These are phyloP conservation scores for Zymoseptoria passerinii DNA, from an alignment of 2,329 filamentous ascomycete species.

Conservation along the genomic window DNA sequence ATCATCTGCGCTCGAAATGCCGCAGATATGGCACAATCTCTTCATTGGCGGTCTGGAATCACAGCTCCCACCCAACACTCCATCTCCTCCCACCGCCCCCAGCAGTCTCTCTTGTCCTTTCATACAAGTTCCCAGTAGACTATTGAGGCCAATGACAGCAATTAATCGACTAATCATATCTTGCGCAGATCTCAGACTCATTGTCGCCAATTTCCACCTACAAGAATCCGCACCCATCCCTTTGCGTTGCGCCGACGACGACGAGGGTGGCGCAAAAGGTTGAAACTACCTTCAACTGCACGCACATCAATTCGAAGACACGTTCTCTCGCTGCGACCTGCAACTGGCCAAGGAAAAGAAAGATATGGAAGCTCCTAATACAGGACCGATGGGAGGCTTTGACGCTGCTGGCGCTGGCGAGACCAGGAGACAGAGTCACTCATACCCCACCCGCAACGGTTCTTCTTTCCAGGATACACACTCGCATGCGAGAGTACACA, in stretches of 20 bases:
- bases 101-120: background rate
- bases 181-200: conserved; percentile 1
- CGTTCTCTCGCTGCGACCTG: conserved; percentile 2
- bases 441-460: conserved; percentile 29
- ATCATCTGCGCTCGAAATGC: conserved; percentile 1
- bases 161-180: background rate
- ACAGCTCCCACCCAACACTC: background rate
- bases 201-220: conserved; percentile 10
- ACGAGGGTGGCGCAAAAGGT: conserved; percentile 12
- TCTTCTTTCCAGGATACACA: conserved; percentile 12
- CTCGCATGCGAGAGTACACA: conserved; percentile 5
- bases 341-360: conserved; percentile 6
- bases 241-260: conserved; percentile 27
- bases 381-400: conserved; percentile 24
- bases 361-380: conserved; percentile 32
- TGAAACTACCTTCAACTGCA: conserved; percentile 4
- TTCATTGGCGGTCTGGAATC: conserved; percentile 1
- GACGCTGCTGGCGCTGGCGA: conserved; percentile 17
- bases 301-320: conserved; percentile 10
- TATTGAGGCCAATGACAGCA: background rate
- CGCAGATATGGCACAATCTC: conserved; percentile 16
- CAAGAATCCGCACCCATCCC: conserved; percentile 14
- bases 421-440: conserved; percentile 26
- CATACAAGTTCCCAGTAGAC: background rate
- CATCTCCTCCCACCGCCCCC: background rate